These are phyloP conservation scores for Euphrasia arctica DNA, from an alignment of 305 asterid genomes.

Conservation along the genomic window DNA sequence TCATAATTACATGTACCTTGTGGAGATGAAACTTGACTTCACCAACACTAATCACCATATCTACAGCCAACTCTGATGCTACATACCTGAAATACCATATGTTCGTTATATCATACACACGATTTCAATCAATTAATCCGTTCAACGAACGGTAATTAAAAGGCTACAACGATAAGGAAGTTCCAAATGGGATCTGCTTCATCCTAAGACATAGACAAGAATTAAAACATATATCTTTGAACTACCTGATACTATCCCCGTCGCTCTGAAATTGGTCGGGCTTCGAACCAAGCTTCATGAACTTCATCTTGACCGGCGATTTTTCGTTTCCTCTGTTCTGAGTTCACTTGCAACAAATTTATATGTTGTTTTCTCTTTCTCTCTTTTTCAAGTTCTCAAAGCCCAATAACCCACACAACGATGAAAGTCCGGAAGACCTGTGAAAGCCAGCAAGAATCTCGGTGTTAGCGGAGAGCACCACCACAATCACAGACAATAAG, in stretches of 20 bases:
- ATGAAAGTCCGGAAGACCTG: constrained; percentile 43
- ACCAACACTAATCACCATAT: constrained; percentile 66
- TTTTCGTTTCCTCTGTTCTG: constrained; percentile 1
- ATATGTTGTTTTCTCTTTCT: constrained; percentile 11
- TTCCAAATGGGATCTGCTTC: not conserved
- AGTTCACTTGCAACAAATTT: constrained; percentile 23
- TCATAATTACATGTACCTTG: constrained; percentile 55
- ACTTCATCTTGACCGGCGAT: constrained; percentile 58
- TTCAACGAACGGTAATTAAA: too few species aligned
- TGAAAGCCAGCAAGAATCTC: constrained; percentile 47
- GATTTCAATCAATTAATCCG: not conserved
- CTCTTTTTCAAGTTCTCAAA: constrained; percentile 25
- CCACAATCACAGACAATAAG: constrained; percentile 45
- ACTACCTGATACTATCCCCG: constrained; percentile 75
- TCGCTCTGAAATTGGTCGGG: constrained; percentile 85
- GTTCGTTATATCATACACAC: not conserved
- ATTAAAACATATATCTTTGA: not conserved
- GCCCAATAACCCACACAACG: constrained; percentile 44
- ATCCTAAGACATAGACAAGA: not conserved
- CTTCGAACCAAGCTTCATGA: constrained; percentile 94
- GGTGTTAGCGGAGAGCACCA: constrained; percentile 44
- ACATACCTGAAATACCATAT: constrained; percentile 61
- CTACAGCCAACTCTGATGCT: constrained; percentile 76
- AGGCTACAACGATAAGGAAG: too few species aligned
- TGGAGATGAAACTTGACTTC: constrained; percentile 80